Conservation (phyloP, 1,284 basidiomycete species). For the Calocybe gambosa region DNA sequence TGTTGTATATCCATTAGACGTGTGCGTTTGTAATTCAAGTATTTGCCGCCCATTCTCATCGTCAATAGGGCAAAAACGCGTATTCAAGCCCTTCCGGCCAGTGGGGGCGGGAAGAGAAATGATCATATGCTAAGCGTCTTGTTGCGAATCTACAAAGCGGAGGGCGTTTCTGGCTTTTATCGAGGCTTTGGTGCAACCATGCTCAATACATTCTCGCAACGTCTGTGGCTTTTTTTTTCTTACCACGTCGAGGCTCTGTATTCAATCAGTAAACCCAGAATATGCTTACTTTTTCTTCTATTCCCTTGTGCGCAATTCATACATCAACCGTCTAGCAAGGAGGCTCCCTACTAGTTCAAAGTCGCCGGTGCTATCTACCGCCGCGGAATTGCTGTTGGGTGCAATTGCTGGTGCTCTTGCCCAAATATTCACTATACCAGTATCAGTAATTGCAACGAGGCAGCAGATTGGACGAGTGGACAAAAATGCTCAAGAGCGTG, state of each 20-base stretch:
- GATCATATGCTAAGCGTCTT: slow-evolving; percentile 57
- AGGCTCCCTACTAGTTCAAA: slow-evolving; percentile 54
- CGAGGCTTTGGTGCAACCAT: slow-evolving; percentile 96
- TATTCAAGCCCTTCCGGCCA: slow-evolving; percentile 70
- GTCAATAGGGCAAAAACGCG: slow-evolving; percentile 82
- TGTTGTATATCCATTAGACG: slow-evolving; percentile 92
- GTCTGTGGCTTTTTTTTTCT: slow-evolving; percentile 45
- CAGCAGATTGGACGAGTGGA: slow-evolving; percentile 76
- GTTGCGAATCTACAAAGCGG: slow-evolving; percentile 66
- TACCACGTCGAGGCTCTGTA: neutral
- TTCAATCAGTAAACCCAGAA: slow-evolving; percentile 47
- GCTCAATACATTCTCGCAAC: slow-evolving; percentile 96
- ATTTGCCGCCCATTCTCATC: neutral
- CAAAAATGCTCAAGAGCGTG: slow-evolving; percentile 19
- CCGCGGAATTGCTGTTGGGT: slow-evolving; percentile 82
- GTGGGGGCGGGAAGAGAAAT: slow-evolving; percentile 42
- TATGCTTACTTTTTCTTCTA: slow-evolving; percentile 99
- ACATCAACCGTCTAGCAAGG: slow-evolving; percentile 62
- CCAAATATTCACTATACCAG: slow-evolving; percentile 98
- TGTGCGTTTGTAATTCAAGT: slow-evolving; percentile 47
- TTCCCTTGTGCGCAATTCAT: slow-evolving; percentile 80
- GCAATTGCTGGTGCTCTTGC: slow-evolving; percentile 92
- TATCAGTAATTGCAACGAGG: slow-evolving; percentile 94
- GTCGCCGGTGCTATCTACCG: slow-evolving; percentile 63
- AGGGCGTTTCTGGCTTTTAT: slow-evolving; percentile 83